Conservation (phyloP, 2,329 filamentous ascomycete species). For the Diaporthe sp. region DNA sequence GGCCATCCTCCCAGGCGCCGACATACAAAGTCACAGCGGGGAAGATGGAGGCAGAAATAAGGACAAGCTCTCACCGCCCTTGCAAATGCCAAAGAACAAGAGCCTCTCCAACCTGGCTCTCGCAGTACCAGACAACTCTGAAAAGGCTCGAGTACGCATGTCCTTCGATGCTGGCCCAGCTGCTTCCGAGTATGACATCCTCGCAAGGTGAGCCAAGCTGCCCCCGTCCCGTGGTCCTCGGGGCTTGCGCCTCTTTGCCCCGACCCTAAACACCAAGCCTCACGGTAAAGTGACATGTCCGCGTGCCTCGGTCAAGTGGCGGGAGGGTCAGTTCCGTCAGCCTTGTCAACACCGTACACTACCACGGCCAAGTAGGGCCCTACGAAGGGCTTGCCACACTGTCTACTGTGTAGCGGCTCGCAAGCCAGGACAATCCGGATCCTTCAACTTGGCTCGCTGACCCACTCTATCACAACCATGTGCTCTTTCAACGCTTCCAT, state of each 20-base stretch:
- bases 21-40: slow-evolving; percentile 52
- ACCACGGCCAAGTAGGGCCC: slow-evolving; percentile 4
- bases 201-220: slow-evolving; percentile 76
- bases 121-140: slow-evolving; percentile 61
- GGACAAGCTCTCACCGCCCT: slow-evolving; percentile 59
- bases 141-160: slow-evolving; percentile 76
- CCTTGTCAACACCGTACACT: background rate
- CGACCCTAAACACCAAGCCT: slow-evolving; percentile 28
- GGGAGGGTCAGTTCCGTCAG: slow-evolving; percentile 24
- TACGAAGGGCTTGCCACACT: background rate
- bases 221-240: slow-evolving; percentile 35
- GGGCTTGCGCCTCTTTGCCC: slow-evolving; percentile 43
- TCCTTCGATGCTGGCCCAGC: slow-evolving; percentile 81
- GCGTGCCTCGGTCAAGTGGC: slow-evolving; percentile 25
- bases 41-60: slow-evolving; percentile 58
- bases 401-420: slow-evolving; percentile 41
- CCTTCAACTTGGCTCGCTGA: slow-evolving; percentile 38
- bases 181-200: slow-evolving; percentile 74
- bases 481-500: slow-evolving; percentile 14
- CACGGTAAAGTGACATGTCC: slow-evolving; percentile 28
- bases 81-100: slow-evolving; percentile 74
- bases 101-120: slow-evolving; percentile 74
- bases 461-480: slow-evolving; percentile 46
- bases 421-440: slow-evolving; percentile 37
- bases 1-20: slow-evolving; percentile 54